phyloP scores from a whole-genome alignment of 176 grass and related monocot species.

The Melocanna baccifera region DNA sequence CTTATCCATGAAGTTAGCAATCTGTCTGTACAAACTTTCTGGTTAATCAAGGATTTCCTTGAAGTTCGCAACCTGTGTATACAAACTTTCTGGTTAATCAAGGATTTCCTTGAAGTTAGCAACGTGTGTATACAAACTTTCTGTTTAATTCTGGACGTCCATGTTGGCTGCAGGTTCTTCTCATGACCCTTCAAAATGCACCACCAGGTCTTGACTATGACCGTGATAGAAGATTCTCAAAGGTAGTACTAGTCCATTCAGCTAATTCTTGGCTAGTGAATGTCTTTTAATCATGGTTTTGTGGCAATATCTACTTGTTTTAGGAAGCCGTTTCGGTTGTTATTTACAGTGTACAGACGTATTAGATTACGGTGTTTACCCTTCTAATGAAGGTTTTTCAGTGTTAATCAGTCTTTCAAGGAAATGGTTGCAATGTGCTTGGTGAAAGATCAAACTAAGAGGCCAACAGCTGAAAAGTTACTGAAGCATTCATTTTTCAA shows the following conservation, averaged over 20 bases:
- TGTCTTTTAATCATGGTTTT: constrained; percentile 47
- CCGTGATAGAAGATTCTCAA: constrained; percentile 92
- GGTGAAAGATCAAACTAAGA: constrained; percentile 99
- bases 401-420: constrained; percentile 88
- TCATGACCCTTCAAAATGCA: constrained; percentile 99
- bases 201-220: constrained; percentile 99
- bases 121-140: not conserved
- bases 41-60: not conserved
- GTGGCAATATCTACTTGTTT: constrained; percentile 52
- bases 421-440: constrained; percentile 99
- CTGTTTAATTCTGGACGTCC: not conserved
- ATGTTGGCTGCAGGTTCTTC: constrained; percentile 72
- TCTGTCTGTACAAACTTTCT: constrained; percentile 15
- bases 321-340: constrained; percentile 50
- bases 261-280: constrained; percentile 24
- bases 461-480: constrained; percentile 90
- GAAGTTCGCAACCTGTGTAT: not conserved
- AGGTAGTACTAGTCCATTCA: constrained; percentile 80
- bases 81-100: constrained; percentile 3
- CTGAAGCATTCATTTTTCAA: constrained; percentile 98
- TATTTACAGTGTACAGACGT: constrained; percentile 46
- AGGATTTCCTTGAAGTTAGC: not conserved
- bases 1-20: not conserved
- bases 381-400: constrained; percentile 68
- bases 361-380: constrained; percentile 19